A percentile compares a stretch with the other conserved stretches of the same genome.
phyloP scores from a whole-genome alignment of 306 rosid species.

The Vigna hirtella region DNA sequence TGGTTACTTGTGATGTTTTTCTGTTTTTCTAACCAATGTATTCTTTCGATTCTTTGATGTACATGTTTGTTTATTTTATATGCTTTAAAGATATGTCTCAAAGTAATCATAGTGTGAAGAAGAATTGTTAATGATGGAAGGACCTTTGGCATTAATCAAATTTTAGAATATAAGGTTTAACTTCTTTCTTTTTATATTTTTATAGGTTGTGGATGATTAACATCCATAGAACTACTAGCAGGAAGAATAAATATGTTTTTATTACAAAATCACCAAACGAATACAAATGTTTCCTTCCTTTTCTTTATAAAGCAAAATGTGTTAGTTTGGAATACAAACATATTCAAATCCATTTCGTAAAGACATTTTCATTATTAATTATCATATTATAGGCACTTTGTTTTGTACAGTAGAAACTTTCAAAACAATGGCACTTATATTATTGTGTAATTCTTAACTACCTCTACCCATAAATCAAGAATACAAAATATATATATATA shows the following conservation, averaged over 20 bases:
- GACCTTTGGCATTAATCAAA: background rate
- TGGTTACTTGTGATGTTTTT: background rate
- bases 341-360: background rate
- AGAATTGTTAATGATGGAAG: background rate
- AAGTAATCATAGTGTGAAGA: background rate
- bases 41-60: slow-evolving; percentile 32
- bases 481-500: too few species aligned
- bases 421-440: too few species aligned
- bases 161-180: too few species aligned
- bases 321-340: background rate
- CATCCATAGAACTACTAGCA: too few species aligned
- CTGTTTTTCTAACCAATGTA: background rate
- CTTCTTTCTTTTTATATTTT: background rate
- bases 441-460: too few species aligned
- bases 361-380: background rate
- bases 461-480: too few species aligned
- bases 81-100: background rate
- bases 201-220: background rate
- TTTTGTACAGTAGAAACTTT: too few species aligned
- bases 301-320: background rate
- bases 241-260: background rate
- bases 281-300: background rate
- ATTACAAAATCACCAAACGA: background rate
- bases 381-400: background rate
- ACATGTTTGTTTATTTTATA: background rate